A percentile compares a stretch with the other conserved stretches of the same genome.
These are phyloP conservation scores for Trichophyton simii DNA, from an alignment of 2,329 filamentous ascomycete genomes.

Conservation along the genomic window DNA sequence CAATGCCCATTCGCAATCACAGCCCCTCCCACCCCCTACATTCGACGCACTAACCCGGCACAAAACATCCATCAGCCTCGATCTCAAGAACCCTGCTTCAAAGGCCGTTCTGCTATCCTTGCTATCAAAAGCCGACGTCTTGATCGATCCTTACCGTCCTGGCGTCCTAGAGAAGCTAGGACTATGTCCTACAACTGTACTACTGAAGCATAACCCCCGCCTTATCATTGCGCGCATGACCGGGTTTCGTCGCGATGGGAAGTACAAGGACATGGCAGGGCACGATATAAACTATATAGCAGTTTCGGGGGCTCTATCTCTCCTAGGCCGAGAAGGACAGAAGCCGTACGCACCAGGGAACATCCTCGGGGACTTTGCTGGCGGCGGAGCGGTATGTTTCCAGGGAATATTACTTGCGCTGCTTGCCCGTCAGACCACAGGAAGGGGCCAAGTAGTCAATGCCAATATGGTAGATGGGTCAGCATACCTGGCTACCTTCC, in stretches of 20 bases:
- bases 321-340: slow-evolving; percentile 59
- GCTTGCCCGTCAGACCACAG: slow-evolving; percentile 49
- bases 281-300: slow-evolving; percentile 97
- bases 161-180: slow-evolving; percentile 78
- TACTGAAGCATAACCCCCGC: slow-evolving; percentile 56
- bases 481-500: slow-evolving; percentile 65
- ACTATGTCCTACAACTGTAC: slow-evolving; percentile 54
- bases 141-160: slow-evolving; percentile 89
- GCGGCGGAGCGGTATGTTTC: slow-evolving; percentile 71
- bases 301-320: slow-evolving; percentile 62
- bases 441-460: slow-evolving; percentile 76
- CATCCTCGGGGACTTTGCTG: slow-evolving; percentile 80
- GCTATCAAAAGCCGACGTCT: slow-evolving; percentile 52
- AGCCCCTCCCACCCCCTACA: slow-evolving; percentile 37
- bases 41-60: slow-evolving; percentile 63
- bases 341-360: slow-evolving; percentile 72
- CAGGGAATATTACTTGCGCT: slow-evolving; percentile 73
- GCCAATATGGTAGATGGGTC: slow-evolving; percentile 94
- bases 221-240: slow-evolving; percentile 78
- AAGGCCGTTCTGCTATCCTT: slow-evolving; percentile 55
- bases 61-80: slow-evolving; percentile 67
- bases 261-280: slow-evolving; percentile 76
- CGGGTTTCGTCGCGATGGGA: slow-evolving; percentile 76
- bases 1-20: slow-evolving; percentile 25
- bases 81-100: slow-evolving; percentile 59